These are phyloP conservation scores for Triangularia setosa DNA, from an alignment of 2,329 filamentous ascomycete species.

Conservation along the genomic window DNA sequence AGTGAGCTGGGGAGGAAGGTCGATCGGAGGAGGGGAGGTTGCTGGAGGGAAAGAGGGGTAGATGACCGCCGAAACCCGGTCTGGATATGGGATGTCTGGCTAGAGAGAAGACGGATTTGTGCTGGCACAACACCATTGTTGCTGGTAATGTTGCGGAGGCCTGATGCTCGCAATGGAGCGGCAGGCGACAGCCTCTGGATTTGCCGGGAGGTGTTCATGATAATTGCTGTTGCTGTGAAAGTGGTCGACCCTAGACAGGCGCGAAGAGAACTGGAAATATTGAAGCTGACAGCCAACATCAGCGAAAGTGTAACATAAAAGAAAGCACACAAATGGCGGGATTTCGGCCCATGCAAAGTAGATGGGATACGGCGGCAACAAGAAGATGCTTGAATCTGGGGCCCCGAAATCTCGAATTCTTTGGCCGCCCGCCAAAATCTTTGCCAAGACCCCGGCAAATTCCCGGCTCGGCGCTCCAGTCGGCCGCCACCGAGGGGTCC, in stretches of 20 bases:
- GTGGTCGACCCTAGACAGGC: conserved; percentile 12
- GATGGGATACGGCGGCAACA: conserved; percentile 8
- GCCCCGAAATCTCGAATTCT: conserved; percentile 13
- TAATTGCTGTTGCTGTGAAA: conserved; percentile 7
- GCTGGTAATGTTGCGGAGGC: conserved; percentile 16
- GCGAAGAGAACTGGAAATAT: background rate
- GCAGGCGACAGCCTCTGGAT: conserved; percentile 23
- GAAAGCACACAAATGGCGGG: conserved; percentile 9
- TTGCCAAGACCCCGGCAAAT: conserved; percentile 24
- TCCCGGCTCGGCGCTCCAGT: conserved; percentile 18
- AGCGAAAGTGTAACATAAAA: background rate
- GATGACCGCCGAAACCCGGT: conserved; percentile 25
- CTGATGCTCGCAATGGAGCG: conserved; percentile 22
- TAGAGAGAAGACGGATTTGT: conserved; percentile 21
- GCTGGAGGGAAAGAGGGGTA: conserved; percentile 28
- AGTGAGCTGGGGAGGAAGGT: conserved; percentile 42
- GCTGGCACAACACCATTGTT: conserved; percentile 13
- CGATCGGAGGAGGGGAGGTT: conserved; percentile 41
- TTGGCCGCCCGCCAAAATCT: conserved; percentile 17
- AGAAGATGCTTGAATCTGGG: conserved; percentile 3
- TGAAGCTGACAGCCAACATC: background rate
- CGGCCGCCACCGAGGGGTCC: conserved; percentile 12
- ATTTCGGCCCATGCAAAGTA: background rate
- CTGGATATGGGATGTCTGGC: conserved; percentile 28
- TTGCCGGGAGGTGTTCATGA: conserved; percentile 26